A percentile compares a stretch with the other conserved stretches of the same genome.
Evolutionary conservation across 495 filamentous ascomycete genomes (phyloP).

Genomic region (Trichoderma orchidacearum): DNA sequence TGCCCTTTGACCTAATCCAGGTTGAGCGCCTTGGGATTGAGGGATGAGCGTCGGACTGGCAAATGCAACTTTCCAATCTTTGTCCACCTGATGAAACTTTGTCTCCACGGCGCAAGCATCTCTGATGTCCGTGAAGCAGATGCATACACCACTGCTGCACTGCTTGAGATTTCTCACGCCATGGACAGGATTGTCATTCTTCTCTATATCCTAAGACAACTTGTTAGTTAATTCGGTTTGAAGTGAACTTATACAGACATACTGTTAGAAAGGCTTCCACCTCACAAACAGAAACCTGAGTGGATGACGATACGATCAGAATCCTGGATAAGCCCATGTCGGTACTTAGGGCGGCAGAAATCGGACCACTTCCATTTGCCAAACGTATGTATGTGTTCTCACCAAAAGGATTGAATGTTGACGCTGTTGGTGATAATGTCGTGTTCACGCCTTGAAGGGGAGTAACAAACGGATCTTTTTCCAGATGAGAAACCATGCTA

Average conservation of each 20-base stretch:
- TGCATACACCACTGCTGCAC: constrained; percentile 25
- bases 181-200: constrained; percentile 11
- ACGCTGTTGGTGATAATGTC: constrained; percentile 36
- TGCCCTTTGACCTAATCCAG: constrained; percentile 18
- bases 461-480: constrained; percentile 31
- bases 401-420: constrained; percentile 26
- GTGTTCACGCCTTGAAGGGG: constrained; percentile 16
- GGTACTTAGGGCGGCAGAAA: constrained; percentile 16
- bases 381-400: constrained; percentile 1
- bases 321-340: constrained; percentile 24
- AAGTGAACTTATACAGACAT: constrained; percentile 4
- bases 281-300: constrained; percentile 12
- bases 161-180: constrained; percentile 16
- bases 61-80: constrained; percentile 37
- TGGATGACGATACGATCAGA: constrained; percentile 17
- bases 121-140: constrained; percentile 43
- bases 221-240: background rate
- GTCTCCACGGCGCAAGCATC: constrained; percentile 36
- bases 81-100: constrained; percentile 25
- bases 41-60: constrained; percentile 19
- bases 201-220: constrained; percentile 16
- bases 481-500: constrained; percentile 6
- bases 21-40: background rate
- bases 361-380: background rate
- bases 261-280: constrained; percentile 24